Percentiles rank a stretch among this genome's conserved stretches.
These are phyloP conservation scores for Fusarium protoensiforme DNA, from an alignment of 2,329 filamentous ascomycete species.

Conservation along the genomic window DNA sequence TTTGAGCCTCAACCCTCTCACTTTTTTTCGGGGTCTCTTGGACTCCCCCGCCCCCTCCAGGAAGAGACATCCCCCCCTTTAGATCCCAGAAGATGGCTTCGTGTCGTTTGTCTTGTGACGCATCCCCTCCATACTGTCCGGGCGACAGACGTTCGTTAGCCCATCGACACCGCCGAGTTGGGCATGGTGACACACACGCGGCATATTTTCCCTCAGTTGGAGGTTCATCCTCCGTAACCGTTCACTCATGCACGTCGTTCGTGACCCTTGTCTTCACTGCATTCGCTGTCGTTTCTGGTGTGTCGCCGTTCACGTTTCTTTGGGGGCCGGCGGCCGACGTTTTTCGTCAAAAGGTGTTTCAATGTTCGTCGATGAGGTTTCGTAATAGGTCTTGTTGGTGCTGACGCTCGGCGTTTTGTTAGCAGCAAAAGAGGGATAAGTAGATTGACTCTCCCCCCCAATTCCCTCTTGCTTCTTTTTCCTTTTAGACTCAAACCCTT, in stretches of 20 bases:
- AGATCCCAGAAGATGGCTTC: background rate
- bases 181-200: background rate
- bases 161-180: background rate
- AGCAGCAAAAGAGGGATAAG: background rate
- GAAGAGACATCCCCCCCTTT: background rate
- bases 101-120: conserved; percentile 1
- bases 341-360: background rate
- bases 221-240: background rate
- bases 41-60: conserved; percentile 15
- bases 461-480: background rate
- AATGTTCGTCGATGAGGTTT: background rate
- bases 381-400: background rate
- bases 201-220: background rate
- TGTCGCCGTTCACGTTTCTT: conserved; percentile 17
- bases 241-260: background rate
- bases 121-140: background rate
- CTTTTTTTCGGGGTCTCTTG: conserved; percentile 27
- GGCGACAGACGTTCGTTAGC: background rate
- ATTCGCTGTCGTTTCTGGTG: conserved; percentile 21
- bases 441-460: background rate
- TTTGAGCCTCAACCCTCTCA: conserved; percentile 20
- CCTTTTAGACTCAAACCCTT: background rate
- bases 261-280: conserved; percentile 25
- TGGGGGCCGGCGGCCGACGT: background rate
- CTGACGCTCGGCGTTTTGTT: background rate